These are phyloP conservation scores for Exophiala sp. DNA, from an alignment of 2,329 filamentous ascomycete genomes.

Conservation along the genomic window DNA sequence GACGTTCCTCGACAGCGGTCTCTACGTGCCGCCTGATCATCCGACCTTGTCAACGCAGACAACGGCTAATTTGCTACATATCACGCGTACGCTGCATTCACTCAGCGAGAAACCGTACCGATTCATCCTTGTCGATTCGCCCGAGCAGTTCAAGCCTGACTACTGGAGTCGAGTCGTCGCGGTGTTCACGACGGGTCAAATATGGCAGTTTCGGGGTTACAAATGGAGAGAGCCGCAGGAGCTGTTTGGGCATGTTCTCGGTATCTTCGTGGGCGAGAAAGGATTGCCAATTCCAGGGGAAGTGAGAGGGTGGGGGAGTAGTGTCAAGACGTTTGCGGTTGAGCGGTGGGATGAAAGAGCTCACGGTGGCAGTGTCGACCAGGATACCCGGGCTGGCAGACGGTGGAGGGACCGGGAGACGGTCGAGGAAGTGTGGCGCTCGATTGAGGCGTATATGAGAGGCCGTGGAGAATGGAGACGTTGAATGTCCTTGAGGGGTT, in stretches of 20 bases:
- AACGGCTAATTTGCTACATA: slow-evolving; percentile 76
- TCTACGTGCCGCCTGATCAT: slow-evolving; percentile 72
- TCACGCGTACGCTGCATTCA: slow-evolving; percentile 70
- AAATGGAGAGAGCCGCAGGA: slow-evolving; percentile 89
- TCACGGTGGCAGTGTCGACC: slow-evolving; percentile 29
- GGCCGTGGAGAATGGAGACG: slow-evolving; percentile 55
- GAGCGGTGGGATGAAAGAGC: slow-evolving; percentile 69
- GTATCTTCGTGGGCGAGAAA: slow-evolving; percentile 87
- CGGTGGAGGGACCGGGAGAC: slow-evolving; percentile 88
- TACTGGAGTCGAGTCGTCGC: slow-evolving; percentile 95
- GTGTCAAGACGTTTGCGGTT: slow-evolving; percentile 73
- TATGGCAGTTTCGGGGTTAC: slow-evolving; percentile 98
- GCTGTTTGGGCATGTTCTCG: slow-evolving; percentile 82
- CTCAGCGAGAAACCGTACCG: slow-evolving; percentile 64
- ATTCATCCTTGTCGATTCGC: slow-evolving; percentile 92
- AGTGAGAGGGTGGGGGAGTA: slow-evolving; percentile 79
- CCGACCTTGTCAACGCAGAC: slow-evolving; percentile 59
- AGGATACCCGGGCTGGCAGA: slow-evolving; percentile 40
- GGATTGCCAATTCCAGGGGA: slow-evolving; percentile 75
- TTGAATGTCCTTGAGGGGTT: slow-evolving; percentile 3
- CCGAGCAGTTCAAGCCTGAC: slow-evolving; percentile 93
- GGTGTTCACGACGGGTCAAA: slow-evolving; percentile 95
- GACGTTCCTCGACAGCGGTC: slow-evolving; percentile 81
- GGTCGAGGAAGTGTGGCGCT: slow-evolving; percentile 87
- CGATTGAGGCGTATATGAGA: slow-evolving; percentile 84